Base-by-base conservation (phyloP, 1,284 basidiomycete species). In the Rhodotorula sp. region DNA sequence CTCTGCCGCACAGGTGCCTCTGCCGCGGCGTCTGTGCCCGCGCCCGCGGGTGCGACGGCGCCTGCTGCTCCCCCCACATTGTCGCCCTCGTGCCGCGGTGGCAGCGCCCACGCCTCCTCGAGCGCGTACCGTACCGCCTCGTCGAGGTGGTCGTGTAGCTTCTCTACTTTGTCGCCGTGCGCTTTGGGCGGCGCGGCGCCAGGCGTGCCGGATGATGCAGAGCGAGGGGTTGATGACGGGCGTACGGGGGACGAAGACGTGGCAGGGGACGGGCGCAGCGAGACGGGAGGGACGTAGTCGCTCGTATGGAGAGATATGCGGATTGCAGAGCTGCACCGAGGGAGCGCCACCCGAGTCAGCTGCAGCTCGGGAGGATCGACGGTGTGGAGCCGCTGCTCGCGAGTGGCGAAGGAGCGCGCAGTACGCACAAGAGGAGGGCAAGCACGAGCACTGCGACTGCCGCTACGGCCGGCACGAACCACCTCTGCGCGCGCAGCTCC, bases 81-180 rank as follows among this genome's bases (percentile, higher is more conserved):
- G 10, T 45, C 23, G 4, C 13, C 55, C 13, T 34, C 58, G 14
- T 65, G 64, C 9, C 49, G 57, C 19, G 68, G 64, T 34, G 68
- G 64, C 5, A 71, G 59, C 21, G 65, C 50, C 70, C 70, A 71
- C 49, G 70, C 64, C 25, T 68, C 59, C 41, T 71, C 70, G 41
- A 71, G 55, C 48, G 70, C 70, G 44, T 64, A 60, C 12, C 66
- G 45, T 23, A 71, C 67, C 42, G 70, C 66, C 25, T 64, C 66
- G 34, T 71, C 70, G 19, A 71, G 34, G 10, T 50, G 66, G 21
- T 53, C 16, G 27, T 63, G 50, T 7, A 57, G 45, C 41, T 59
- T n/a, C 27, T 46, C 27, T 7, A 25, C 48, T 42, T 48, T 58
- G 10, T 41, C 25, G 13, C 44, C 42, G 12, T 44, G 48, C n/a